Conservation (phyloP, 2,329 filamentous ascomycete species). For the Epicoccum nigrum region DNA sequence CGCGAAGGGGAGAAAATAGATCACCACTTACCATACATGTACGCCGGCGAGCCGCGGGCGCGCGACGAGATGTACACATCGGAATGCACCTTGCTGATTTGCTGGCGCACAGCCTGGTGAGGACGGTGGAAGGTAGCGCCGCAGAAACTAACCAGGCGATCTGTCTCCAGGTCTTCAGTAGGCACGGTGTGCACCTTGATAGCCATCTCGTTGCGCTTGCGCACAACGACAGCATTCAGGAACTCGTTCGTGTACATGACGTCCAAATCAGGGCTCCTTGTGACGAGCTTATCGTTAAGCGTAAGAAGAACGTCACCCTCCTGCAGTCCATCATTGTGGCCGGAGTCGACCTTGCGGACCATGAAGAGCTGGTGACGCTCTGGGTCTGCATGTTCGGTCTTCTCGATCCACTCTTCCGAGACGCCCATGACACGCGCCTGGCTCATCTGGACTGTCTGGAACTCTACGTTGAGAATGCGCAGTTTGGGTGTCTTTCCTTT, state of each 20-base stretch:
- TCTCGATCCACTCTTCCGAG: conserved; percentile 91
- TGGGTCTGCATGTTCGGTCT: conserved; percentile 85
- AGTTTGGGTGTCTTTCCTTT: conserved; percentile 78
- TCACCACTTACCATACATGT: conserved; percentile 48
- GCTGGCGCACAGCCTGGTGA: conserved; percentile 94
- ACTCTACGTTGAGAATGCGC: conserved; percentile 91
- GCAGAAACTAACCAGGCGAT: conserved; percentile 91
- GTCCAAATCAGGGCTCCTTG: conserved; percentile 89
- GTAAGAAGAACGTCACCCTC: conserved; percentile 94
- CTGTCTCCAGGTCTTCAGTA: conserved; percentile 89
- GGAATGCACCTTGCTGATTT: conserved; percentile 94
- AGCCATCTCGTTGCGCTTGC: conserved; percentile 78
- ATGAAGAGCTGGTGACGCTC: conserved; percentile 97
- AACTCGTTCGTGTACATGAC: conserved; percentile 91
- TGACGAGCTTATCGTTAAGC: conserved; percentile 89
- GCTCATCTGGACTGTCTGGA: conserved; percentile 93
- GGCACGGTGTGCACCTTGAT: conserved; percentile 83
- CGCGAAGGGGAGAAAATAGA: not conserved
- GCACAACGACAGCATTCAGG: conserved; percentile 84
- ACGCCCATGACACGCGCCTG: conserved; percentile 98
- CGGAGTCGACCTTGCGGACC: conserved; percentile 85
- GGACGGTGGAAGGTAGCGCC: conserved; percentile 91
- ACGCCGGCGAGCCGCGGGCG: conserved; percentile 45
- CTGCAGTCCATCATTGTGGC: conserved; percentile 68
- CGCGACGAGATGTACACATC: conserved; percentile 95